Evolutionary conservation across 345 rosid genomes (phyloP).

Genomic region (Stellera chamaejasme): DNA sequence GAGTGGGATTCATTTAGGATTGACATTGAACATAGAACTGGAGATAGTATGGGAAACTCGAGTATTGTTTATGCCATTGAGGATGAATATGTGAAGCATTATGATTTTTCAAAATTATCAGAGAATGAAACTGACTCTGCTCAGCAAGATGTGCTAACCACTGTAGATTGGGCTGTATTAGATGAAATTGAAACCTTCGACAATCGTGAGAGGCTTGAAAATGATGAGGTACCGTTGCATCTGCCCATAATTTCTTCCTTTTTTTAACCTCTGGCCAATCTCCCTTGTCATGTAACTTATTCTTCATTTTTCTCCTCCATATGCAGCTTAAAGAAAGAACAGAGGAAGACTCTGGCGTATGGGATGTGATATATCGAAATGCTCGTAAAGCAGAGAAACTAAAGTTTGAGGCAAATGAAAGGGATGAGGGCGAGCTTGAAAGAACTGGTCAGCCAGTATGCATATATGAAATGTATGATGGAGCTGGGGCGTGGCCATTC

Average conservation of each 20-base stretch:
- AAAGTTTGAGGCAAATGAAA: slow-evolving; percentile 80
- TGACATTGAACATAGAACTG: slow-evolving; percentile 29
- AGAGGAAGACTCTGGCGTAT: slow-evolving; percentile 53
- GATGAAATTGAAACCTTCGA: slow-evolving; percentile 51
- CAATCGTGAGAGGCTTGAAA: slow-evolving; percentile 74
- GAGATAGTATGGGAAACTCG: slow-evolving; percentile 26
- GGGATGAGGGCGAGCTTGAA: slow-evolving; percentile 98
- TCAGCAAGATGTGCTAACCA: slow-evolving; percentile 47
- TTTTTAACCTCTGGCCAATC: no score
- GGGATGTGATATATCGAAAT: slow-evolving; percentile 90
- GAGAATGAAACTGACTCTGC: slow-evolving; percentile 33
- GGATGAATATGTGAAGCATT: slow-evolving; percentile 40
- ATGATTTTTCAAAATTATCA: slow-evolving; percentile 27
- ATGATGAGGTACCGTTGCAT: slow-evolving; percentile 56
- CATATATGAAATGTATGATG: slow-evolving; percentile 85
- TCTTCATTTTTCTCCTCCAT: slow-evolving; percentile 14
- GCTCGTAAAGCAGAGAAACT: slow-evolving; percentile 87
- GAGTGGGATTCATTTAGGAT: slow-evolving; percentile 63
- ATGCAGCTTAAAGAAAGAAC: slow-evolving; percentile 85
- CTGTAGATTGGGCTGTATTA: slow-evolving; percentile 62
- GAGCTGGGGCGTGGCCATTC: slow-evolving; percentile 94
- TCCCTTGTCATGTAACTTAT: slow-evolving; percentile 10
- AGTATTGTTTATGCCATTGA: slow-evolving; percentile 53
- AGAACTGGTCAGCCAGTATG: slow-evolving; percentile 93
- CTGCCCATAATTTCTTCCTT: background rate